Evolutionary conservation across 179 eudicot genomes (phyloP), one percentile per base, ranked within the genome.

Genomic region (Heliamphora pulchella): DNA sequence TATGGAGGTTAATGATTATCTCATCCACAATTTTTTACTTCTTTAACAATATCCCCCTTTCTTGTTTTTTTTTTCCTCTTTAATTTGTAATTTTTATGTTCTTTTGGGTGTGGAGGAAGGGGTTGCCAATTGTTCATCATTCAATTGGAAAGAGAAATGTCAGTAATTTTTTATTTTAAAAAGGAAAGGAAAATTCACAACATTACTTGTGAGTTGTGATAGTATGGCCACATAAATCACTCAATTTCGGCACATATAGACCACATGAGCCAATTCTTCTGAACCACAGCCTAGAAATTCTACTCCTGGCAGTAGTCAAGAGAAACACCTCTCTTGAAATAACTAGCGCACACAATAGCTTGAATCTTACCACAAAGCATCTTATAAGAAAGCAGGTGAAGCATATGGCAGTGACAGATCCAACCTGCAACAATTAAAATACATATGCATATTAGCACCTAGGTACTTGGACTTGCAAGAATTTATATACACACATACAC

Each of bases 361-460:
- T 10, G 72, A 74, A 78, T 15, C 94, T 87, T 84, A 90, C 96
- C 90, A 90, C 90, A 79, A 84, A 78, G 83, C 93, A 93, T 85
- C 96, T 83, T 73, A 93, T 80, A 44, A 91, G 90, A 81, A 93
- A 93, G 84, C 93, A 90, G 73, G 87, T 81, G 90, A 87, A 90
- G 82, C 97, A 93, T 85, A 90, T 85, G 72, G 86, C 91, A 18
- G 96, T 90, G 22, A 93, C 92, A 77, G 91, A 91, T 80, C 96
- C 96, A 84, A 91, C 96, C 97, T 91, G 91, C 54, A 82, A 78
- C 54, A 70, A 53, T 67, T 31, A 78, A n/a, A n/a, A n/a, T n/a
- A n/a, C n/a, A n/a, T n/a, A n/a, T n/a, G n/a, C n/a, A n/a, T n/a
- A n/a, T n/a, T n/a, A n/a, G n/a, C n/a, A n/a, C n/a, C n/a, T n/a